Base-by-base conservation (phyloP, 1,284 basidiomycete species). In the Anthracocystis walkeri region DNA sequence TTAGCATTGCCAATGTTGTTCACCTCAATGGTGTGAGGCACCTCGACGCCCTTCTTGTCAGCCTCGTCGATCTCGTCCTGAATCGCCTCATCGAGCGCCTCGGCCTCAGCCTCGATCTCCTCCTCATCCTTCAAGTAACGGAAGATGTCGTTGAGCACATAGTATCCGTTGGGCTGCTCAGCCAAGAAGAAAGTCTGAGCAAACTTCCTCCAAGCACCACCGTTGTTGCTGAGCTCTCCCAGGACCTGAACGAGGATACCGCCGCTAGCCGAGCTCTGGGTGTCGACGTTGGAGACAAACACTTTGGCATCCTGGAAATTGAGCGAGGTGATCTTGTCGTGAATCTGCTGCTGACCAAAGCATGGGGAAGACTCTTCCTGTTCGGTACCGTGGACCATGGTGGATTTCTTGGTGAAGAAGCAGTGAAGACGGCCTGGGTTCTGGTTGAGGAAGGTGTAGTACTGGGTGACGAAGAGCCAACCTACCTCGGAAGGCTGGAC, bases 71-170 rank as follows among this genome's bases (percentile, higher is more conserved):
- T 67, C 40, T 78, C 75, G 40, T 74, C 58, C 58, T 76, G 67
- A 21, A 72, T 64, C 11, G 74, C 75, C 46, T 69, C 66, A 55
- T 71, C 71, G 33, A 78, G 63, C 20, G 65, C 67, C 48, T 70
- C 67, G 25, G 70, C 69, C 70, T 80, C 78, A 25, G 67, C 58
- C 55, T 74, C 74, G 75, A 93, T 92, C 71, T 93, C 92, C 41
- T 90, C 88, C 82, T 97, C 95, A 87, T 98, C 95, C 88, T 97
- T 97, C 77, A 99, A 88, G 89, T 96, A 98, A 75, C 96, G 92
- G 91, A 99, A 99, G 88, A 99, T 98, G 88, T 99, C 97, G 87
- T 99, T 99, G 86, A 99, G 91, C 71, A 99, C 97, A 86, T 95
- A 99, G 89, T 98, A 99, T 51, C 97, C 97, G 83, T 96, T 97